Evolutionary conservation across 2,329 filamentous ascomycete genomes (phyloP).

Genomic region (Amauroascus niger): DNA sequence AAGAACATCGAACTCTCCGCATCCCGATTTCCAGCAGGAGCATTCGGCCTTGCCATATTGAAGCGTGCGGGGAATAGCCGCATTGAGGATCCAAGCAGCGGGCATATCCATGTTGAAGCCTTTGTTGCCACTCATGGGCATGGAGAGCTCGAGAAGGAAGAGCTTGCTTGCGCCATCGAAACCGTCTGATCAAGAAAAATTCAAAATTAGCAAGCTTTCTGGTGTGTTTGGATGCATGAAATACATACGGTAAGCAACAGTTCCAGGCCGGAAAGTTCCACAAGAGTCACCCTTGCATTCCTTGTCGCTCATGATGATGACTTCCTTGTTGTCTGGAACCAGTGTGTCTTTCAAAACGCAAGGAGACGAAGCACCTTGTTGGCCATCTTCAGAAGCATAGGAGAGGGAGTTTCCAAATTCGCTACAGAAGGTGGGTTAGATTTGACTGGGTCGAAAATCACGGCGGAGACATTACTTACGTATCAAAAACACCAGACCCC

Average conservation of each 20-base stretch:
- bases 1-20: slow-evolving; percentile 67
- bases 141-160: slow-evolving; percentile 64
- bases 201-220: background rate
- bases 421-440: slow-evolving; percentile 20
- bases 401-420: slow-evolving; percentile 50
- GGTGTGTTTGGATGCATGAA: background rate
- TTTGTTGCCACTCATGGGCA: slow-evolving; percentile 52
- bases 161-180: slow-evolving; percentile 61
- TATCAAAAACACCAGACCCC: slow-evolving; percentile 48
- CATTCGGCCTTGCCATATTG: slow-evolving; percentile 57
- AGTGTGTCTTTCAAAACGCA: slow-evolving; percentile 43
- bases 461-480: slow-evolving; percentile 24
- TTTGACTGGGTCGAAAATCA: background rate
- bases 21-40: slow-evolving; percentile 61
- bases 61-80: slow-evolving; percentile 57
- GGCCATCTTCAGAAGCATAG: slow-evolving; percentile 44
- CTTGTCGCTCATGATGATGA: slow-evolving; percentile 44
- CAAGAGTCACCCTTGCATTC: slow-evolving; percentile 41
- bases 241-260: slow-evolving; percentile 43
- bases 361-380: slow-evolving; percentile 38
- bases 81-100: slow-evolving; percentile 67
- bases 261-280: slow-evolving; percentile 41
- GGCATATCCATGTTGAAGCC: slow-evolving; percentile 57
- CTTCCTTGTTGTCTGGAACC: slow-evolving; percentile 43
- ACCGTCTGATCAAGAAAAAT: slow-evolving; percentile 42